These are phyloP conservation scores for Setomelanomma holmii DNA, from an alignment of 2,329 filamentous ascomycete species.

Conservation along the genomic window DNA sequence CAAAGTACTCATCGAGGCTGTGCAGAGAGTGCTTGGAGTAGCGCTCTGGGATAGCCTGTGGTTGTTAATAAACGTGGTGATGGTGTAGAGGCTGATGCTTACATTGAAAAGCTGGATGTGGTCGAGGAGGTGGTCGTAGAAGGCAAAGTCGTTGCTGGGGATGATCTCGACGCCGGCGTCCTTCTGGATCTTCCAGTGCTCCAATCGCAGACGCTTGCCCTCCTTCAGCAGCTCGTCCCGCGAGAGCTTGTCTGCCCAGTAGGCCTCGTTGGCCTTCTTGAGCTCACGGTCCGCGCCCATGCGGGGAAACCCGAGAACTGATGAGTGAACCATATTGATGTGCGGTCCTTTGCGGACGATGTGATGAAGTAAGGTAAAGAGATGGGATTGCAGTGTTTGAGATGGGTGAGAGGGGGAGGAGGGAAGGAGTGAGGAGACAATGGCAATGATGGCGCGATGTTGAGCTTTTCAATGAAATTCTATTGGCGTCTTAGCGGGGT, in stretches of 20 bases:
- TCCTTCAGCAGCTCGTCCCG: slow-evolving; percentile 89
- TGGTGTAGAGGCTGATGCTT: slow-evolving; percentile 52
- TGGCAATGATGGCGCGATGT: slow-evolving; percentile 32
- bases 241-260: slow-evolving; percentile 94
- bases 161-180: slow-evolving; percentile 96
- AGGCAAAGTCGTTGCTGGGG: slow-evolving; percentile 99
- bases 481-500: slow-evolving; percentile 33
- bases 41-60: slow-evolving; percentile 86
- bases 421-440: slow-evolving; percentile 17
- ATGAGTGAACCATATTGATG: slow-evolving; percentile 59
- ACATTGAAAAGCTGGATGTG: slow-evolving; percentile 98
- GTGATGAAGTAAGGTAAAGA: slow-evolving; percentile 11
- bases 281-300: slow-evolving; percentile 99
- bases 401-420: slow-evolving; percentile 2
- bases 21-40: slow-evolving; percentile 91
- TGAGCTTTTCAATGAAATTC: slow-evolving; percentile 47
- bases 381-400: slow-evolving; percentile 4
- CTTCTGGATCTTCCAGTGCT: slow-evolving; percentile 99
- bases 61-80: slow-evolving; percentile 17
- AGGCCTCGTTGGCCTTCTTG: slow-evolving; percentile 99
- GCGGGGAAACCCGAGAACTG: slow-evolving; percentile 97
- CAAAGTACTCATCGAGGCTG: slow-evolving; percentile 95
- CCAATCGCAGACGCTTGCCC: slow-evolving; percentile 94
- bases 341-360: slow-evolving; percentile 13
- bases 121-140: slow-evolving; percentile 96